Percentiles rank a stretch among this genome's conserved stretches.
phyloP scores from a whole-genome alignment of 805 yeast genomes.

The Candida nemodendra region DNA sequence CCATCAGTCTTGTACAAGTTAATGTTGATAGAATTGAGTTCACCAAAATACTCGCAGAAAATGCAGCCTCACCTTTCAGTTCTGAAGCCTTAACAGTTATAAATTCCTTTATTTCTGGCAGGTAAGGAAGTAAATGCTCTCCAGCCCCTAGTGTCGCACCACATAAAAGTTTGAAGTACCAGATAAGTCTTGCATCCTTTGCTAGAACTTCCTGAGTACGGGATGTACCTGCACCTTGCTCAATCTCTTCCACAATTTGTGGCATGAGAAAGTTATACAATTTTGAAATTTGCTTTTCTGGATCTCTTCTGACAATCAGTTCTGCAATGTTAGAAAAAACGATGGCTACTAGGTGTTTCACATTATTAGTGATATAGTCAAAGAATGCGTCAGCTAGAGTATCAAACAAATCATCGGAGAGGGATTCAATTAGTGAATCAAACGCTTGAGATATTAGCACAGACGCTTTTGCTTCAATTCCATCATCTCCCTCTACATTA shows the following conservation, averaged over 20 bases:
- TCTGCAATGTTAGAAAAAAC: constrained; percentile 73
- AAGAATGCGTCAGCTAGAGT: constrained; percentile 47
- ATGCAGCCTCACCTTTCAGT: constrained; percentile 59
- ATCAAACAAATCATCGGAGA: constrained; percentile 54
- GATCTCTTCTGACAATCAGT: constrained; percentile 64
- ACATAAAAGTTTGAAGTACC: constrained; percentile 68
- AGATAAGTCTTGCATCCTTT: constrained; percentile 73
- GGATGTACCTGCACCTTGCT: constrained; percentile 77
- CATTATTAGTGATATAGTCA: constrained; percentile 59
- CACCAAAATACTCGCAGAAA: constrained; percentile 56
- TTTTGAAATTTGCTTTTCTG: constrained; percentile 43
- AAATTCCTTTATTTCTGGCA: constrained; percentile 46
- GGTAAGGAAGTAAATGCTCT: constrained; percentile 41
- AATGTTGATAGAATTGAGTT: constrained; percentile 62
- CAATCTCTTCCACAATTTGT: constrained; percentile 65
- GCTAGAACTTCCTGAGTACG: constrained; percentile 66
- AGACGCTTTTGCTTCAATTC: constrained; percentile 50
- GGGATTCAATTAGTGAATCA: constrained; percentile 53
- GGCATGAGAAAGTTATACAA: constrained; percentile 45
- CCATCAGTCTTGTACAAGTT: constrained; percentile 58
- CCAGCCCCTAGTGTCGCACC: constrained; percentile 72
- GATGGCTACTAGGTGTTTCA: constrained; percentile 59
- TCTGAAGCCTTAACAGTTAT: constrained; percentile 43
- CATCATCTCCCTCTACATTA: constrained; percentile 49
- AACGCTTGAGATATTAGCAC: constrained; percentile 37